Conservation (phyloP, 371 early-diverging fungal genomes). For the Lichtheimia ramosa region DNA sequence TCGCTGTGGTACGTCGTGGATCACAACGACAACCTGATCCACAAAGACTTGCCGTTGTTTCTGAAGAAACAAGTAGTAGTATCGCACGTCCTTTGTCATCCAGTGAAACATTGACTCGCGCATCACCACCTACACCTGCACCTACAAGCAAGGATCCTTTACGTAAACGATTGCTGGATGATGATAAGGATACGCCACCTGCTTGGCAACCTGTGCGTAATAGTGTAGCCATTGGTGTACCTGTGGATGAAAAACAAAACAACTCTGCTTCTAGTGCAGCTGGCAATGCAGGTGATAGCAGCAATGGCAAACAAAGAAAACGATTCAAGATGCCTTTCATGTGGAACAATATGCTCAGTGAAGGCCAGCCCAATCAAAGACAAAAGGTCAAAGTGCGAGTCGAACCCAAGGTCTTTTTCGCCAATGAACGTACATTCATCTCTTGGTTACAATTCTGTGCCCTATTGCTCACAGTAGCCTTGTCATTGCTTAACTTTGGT, state of each 20-base stretch:
- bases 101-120: neutral
- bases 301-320: constrained; percentile 2
- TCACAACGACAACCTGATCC: neutral
- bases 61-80: neutral
- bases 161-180: constrained; percentile 5
- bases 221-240: neutral
- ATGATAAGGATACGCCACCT: constrained; percentile 5
- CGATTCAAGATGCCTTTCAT: constrained; percentile 19
- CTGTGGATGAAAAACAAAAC: neutral
- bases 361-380: neutral
- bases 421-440: constrained; percentile 99
- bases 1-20: constrained; percentile 14
- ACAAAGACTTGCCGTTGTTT: neutral
- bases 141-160: neutral
- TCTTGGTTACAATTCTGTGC: constrained; percentile 86
- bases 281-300: neutral
- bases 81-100: neutral
- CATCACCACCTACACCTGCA: constrained; percentile 1
- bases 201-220: neutral
- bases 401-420: constrained; percentile 99
- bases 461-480: constrained; percentile 73
- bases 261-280: neutral
- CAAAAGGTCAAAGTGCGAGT: constrained; percentile 67
- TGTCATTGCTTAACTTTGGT: constrained; percentile 90
- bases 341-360: neutral